phyloP scores from a whole-genome alignment of 2,329 filamentous ascomycete species.

The Leptodontidium sp. region DNA sequence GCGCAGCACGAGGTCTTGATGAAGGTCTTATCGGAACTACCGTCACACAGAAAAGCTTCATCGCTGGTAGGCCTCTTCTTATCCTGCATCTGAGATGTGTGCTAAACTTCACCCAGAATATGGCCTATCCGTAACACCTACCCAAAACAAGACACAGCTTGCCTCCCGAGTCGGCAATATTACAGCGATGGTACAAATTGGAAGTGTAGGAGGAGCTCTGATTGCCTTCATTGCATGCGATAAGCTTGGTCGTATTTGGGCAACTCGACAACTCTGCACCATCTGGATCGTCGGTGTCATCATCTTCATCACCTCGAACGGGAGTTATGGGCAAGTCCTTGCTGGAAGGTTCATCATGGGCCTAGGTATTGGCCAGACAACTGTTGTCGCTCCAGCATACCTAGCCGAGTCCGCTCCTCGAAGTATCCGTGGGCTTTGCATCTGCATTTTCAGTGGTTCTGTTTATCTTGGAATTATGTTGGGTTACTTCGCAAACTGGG shows the following conservation, averaged over 20 bases:
- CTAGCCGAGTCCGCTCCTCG: slow-evolving; percentile 42
- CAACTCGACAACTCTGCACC: slow-evolving; percentile 38
- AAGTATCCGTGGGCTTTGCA: slow-evolving; percentile 41
- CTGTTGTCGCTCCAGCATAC: slow-evolving; percentile 50
- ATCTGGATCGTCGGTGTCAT: slow-evolving; percentile 42
- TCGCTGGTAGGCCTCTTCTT: slow-evolving; percentile 28
- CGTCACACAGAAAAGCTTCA: slow-evolving; percentile 43
- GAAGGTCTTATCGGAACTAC: slow-evolving; percentile 44
- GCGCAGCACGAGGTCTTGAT: slow-evolving; percentile 40
- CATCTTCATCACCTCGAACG: slow-evolving; percentile 47
- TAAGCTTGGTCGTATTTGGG: slow-evolving; percentile 41
- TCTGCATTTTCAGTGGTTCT: slow-evolving; percentile 39
- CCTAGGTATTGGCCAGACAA: slow-evolving; percentile 49
- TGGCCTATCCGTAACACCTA: slow-evolving; percentile 22
- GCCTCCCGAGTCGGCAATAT: slow-evolving; percentile 49
- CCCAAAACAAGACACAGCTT: slow-evolving; percentile 39
- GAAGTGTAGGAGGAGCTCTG: slow-evolving; percentile 49
- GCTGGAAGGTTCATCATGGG: slow-evolving; percentile 43
- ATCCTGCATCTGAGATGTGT: slow-evolving; percentile 11
- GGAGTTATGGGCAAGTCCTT: slow-evolving; percentile 41
- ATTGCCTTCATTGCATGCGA: slow-evolving; percentile 40
- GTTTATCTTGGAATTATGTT: slow-evolving; percentile 42
- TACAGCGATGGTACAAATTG: slow-evolving; percentile 52
- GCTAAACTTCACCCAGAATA: slow-evolving; percentile 33
- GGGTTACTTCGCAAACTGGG: slow-evolving; percentile 42